phyloP scores from a whole-genome alignment of 164 flowering plant species.

The Euptelea pleiosperma region DNA sequence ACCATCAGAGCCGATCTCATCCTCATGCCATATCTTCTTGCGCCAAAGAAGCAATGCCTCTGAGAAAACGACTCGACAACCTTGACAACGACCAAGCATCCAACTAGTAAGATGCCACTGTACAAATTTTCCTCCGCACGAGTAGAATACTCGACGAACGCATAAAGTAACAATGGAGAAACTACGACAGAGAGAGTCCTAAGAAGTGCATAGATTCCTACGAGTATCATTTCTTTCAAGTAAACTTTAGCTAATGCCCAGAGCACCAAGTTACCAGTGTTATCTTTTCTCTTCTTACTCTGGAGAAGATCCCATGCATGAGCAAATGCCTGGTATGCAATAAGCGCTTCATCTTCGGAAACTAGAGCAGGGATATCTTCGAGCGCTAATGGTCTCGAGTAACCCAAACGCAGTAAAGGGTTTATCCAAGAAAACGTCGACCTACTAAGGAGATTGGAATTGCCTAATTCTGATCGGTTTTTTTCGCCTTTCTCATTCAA shows the following conservation, averaged over 20 bases:
- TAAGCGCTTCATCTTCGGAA: slow-evolving; percentile 54
- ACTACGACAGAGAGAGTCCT: slow-evolving; percentile 42
- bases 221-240: slow-evolving; percentile 43
- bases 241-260: slow-evolving; percentile 48
- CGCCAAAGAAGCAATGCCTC: slow-evolving; percentile 57
- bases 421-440: slow-evolving; percentile 76
- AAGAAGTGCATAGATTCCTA: slow-evolving; percentile 49
- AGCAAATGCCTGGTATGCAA: slow-evolving; percentile 48
- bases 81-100: slow-evolving; percentile 51
- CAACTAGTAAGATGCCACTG: slow-evolving; percentile 50
- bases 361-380: slow-evolving; percentile 65
- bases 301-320: slow-evolving; percentile 37
- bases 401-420: slow-evolving; percentile 59
- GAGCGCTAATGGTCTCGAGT: slow-evolving; percentile 47
- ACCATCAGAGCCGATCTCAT: slow-evolving; percentile 84
- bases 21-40: slow-evolving; percentile 69
- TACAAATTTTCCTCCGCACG: slow-evolving; percentile 18
- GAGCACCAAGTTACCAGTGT: slow-evolving; percentile 30
- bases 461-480: slow-evolving; percentile 10
- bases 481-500: slow-evolving; percentile 21
- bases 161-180: slow-evolving; percentile 62
- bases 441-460: slow-evolving; percentile 38
- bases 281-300: slow-evolving; percentile 19
- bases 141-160: slow-evolving; percentile 51
- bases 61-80: slow-evolving; percentile 62